These are phyloP conservation scores for Acanthamoeba comandoni DNA, from an alignment of 208 protist genomes.

Conservation along the genomic window DNA sequence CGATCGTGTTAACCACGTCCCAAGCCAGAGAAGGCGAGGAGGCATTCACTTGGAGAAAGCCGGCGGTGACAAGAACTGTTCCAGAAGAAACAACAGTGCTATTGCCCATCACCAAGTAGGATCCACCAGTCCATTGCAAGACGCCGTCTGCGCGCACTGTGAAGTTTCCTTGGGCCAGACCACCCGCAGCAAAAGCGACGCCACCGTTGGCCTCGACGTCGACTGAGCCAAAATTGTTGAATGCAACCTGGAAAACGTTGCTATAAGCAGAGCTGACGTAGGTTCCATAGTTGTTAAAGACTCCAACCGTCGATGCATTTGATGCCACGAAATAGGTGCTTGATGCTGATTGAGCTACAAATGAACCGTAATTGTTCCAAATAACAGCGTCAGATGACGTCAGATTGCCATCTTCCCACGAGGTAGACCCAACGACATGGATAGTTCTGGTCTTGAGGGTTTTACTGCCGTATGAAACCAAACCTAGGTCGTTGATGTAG, in stretches of 20 bases:
- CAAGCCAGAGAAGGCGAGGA: constrained; percentile 15
- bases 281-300: constrained; percentile 16
- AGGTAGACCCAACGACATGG: neutral
- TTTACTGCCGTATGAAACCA: constrained; percentile 11
- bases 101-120: constrained; percentile 41
- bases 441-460: constrained; percentile 1
- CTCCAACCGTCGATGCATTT: neutral
- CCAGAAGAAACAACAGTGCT: neutral
- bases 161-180: constrained; percentile 20
- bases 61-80: neutral
- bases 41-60: constrained; percentile 47
- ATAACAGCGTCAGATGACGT: neutral
- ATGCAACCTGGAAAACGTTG: neutral
- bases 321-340: neutral
- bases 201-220: neutral
- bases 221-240: neutral
- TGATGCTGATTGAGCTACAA: neutral
- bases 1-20: constrained; percentile 17
- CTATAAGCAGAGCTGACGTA: neutral
- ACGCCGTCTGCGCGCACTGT: neutral
- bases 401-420: constrained; percentile 3
- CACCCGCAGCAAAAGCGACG: constrained; percentile 12
- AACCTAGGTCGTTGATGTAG: neutral
- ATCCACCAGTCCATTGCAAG: constrained; percentile 3
- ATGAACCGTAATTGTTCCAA: constrained; percentile 63